Conservation (phyloP, 129 eudicot species). For the Helianthus tuberosus region DNA sequence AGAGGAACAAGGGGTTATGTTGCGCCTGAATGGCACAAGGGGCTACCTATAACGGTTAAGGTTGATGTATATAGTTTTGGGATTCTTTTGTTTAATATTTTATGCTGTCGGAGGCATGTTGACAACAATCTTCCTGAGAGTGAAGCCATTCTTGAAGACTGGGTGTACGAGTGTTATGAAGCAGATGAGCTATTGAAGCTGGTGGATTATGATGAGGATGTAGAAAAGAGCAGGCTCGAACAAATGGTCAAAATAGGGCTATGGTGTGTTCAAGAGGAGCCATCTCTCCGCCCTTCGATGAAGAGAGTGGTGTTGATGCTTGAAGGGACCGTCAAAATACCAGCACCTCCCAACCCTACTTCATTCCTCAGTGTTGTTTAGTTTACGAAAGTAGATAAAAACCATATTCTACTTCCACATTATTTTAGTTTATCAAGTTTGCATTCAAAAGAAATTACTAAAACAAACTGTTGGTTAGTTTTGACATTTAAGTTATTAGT, state of each 20-base stretch:
- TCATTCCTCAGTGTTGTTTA: constrained; percentile 10
- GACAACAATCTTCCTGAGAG: constrained; percentile 19
- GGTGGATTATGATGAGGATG: constrained; percentile 16
- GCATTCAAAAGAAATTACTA: background rate
- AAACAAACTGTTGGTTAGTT: background rate
- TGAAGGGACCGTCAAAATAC: constrained; percentile 28
- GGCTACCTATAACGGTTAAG: constrained; percentile 26
- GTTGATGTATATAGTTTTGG: constrained; percentile 41
- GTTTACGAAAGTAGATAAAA: background rate
- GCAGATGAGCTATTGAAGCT: constrained; percentile 12
- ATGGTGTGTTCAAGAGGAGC: constrained; percentile 32
- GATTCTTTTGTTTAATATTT: constrained; percentile 27
- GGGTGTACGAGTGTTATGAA: constrained; percentile 31
- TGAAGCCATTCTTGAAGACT: constrained; percentile 38
- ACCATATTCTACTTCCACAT: background rate
- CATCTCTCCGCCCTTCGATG: constrained; percentile 29
- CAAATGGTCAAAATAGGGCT: constrained; percentile 28
- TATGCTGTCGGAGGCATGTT: constrained; percentile 28
- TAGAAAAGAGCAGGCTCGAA: constrained; percentile 8
- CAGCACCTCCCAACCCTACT: constrained; percentile 21
- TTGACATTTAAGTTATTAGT: too few species aligned
- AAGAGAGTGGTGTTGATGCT: constrained; percentile 24
- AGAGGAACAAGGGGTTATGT: constrained; percentile 33
- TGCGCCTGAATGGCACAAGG: constrained; percentile 38
- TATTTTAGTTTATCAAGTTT: too few species aligned